Conservation (phyloP, 73 alveolate genomes). For the Breviolum minutum region DNA sequence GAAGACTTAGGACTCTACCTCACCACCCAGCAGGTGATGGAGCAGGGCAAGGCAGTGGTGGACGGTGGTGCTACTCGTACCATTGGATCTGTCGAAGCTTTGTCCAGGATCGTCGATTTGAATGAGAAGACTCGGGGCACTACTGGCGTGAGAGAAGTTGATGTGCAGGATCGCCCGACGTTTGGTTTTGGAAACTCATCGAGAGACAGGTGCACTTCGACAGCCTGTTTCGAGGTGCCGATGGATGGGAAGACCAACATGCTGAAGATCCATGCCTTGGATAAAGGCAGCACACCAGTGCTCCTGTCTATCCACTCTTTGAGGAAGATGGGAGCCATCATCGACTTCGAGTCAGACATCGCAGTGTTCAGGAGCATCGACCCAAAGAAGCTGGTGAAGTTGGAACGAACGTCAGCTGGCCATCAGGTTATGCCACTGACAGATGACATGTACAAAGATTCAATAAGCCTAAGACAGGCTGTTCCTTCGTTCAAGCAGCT, state of each 20-base stretch:
- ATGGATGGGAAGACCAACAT: background rate
- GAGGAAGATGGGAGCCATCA: conserved; percentile 3
- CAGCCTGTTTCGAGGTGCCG: background rate
- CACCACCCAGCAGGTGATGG: background rate
- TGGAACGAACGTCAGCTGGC: conserved; percentile 2
- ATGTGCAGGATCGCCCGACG: background rate
- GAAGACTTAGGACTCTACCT: background rate
- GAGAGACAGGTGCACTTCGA: background rate
- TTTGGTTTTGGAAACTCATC: background rate
- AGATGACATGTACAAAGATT: background rate
- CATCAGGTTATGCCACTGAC: conserved; percentile 21
- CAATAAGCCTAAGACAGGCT: background rate
- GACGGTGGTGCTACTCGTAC: background rate
- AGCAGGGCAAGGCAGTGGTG: background rate
- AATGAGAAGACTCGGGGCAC: background rate
- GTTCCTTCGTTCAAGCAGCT: background rate
- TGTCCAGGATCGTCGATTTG: background rate
- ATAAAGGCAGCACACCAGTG: background rate
- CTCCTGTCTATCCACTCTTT: background rate
- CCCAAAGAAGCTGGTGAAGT: background rate
- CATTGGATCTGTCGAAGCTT: background rate
- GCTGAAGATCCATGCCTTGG: background rate
- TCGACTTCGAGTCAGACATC: background rate
- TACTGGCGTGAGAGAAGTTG: background rate
- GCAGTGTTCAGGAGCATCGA: background rate